Evolutionary conservation across 2,329 filamentous ascomycete genomes (phyloP).

Genomic region (Cytospora mali): DNA sequence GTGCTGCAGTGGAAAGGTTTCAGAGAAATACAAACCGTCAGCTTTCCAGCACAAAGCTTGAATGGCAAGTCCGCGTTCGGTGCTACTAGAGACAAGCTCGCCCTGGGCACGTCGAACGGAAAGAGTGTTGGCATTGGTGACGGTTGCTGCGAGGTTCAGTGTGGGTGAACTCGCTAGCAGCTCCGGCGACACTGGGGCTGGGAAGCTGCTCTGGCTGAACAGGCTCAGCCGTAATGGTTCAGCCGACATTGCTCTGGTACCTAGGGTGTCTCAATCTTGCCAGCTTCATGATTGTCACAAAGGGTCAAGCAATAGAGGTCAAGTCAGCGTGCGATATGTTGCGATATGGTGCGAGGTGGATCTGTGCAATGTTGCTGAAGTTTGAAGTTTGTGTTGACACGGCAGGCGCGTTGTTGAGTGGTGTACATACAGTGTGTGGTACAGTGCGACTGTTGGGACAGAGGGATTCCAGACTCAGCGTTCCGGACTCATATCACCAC

Average conservation of each 20-base stretch:
- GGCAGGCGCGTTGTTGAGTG: not conserved
- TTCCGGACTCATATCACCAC: no score
- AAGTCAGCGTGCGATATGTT: no score
- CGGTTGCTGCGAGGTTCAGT: constrained; percentile 80
- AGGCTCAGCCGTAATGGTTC: constrained; percentile 44
- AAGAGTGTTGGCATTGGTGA: constrained; percentile 68
- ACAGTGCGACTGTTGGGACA: not conserved
- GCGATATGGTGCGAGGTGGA: no score
- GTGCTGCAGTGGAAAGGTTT: constrained; percentile 20
- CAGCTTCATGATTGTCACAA: constrained; percentile 16
- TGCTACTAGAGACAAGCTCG: constrained; percentile 61
- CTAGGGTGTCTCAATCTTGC: not conserved
- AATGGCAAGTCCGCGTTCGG: constrained; percentile 45
- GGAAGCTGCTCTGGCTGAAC: constrained; percentile 60
- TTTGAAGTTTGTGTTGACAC: not conserved
- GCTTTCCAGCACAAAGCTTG: constrained; percentile 65
- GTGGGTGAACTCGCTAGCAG: constrained; percentile 78
- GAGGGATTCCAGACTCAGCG: no score
- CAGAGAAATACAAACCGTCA: constrained; percentile 54
- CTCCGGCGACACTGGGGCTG: constrained; percentile 55
- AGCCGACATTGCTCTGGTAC: constrained; percentile 24
- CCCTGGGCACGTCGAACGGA: constrained; percentile 78
- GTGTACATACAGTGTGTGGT: not conserved
- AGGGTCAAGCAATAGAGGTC: not conserved
- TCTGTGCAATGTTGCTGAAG: not conserved